Percentiles rank a stretch among this genome's conserved stretches.
Evolutionary conservation across 108 stramenopile genomes (phyloP).

Genomic region (Skeletonema potamos): DNA sequence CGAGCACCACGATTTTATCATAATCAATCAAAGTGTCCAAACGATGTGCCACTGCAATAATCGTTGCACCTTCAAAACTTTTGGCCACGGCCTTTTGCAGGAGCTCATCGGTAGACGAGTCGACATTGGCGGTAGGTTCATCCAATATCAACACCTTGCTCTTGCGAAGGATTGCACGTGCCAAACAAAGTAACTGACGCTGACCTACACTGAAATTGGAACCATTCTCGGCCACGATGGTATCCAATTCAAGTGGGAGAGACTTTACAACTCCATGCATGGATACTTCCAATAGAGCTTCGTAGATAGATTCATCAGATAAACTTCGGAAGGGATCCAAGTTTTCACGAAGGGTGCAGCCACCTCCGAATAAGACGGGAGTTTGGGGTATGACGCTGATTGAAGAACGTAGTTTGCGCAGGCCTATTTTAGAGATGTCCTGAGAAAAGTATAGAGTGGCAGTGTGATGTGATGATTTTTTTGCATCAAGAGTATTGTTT

Average conservation of each 20-base stretch:
- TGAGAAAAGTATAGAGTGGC: conserved; percentile 64
- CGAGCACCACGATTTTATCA: conserved; percentile 91
- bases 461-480: too few species aligned
- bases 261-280: conserved; percentile 41
- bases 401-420: conserved; percentile 76
- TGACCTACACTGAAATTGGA: conserved; percentile 12
- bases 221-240: conserved; percentile 8
- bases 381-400: conserved; percentile 93
- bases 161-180: conserved; percentile 15
- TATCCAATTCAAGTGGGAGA: conserved; percentile 9
- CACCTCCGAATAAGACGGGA: conserved; percentile 89
- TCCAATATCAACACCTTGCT: conserved; percentile 54
- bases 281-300: neutral
- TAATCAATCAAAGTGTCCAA: conserved; percentile 50
- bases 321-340: conserved; percentile 82
- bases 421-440: conserved; percentile 74
- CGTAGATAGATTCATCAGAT: neutral
- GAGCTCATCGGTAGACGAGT: conserved; percentile 43
- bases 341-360: conserved; percentile 90
- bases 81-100: conserved; percentile 31
- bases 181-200: conserved; percentile 10
- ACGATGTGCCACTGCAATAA: conserved; percentile 71
- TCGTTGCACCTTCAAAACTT: conserved; percentile 37
- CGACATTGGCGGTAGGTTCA: conserved; percentile 64
- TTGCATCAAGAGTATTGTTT: too few species aligned